phyloP scores from a whole-genome alignment of 1,139 yeast genomes.

The Pichia sp. region DNA sequence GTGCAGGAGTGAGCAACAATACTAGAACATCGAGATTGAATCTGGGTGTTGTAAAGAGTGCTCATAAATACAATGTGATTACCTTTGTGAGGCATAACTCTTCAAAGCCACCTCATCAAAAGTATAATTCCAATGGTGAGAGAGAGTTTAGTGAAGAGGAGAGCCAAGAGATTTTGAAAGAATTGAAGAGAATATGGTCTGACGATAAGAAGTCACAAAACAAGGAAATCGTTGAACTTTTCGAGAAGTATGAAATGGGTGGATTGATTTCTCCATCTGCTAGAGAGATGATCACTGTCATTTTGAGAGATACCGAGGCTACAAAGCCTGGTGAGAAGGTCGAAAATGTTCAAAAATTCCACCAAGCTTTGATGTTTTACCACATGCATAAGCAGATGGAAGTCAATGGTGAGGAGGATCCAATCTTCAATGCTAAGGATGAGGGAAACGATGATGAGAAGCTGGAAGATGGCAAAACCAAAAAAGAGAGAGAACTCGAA shows the following conservation, averaged over 20 bases:
- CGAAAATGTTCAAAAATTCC: conserved; percentile 26
- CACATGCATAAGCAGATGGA: conserved; percentile 23
- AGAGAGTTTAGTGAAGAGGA: conserved; percentile 24
- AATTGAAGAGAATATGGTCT: conserved; percentile 23
- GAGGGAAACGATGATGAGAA: conserved; percentile 3
- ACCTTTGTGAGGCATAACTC: conserved; percentile 14
- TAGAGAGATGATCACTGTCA: conserved; percentile 21
- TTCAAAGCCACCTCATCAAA: conserved; percentile 3
- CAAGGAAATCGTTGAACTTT: conserved; percentile 16
- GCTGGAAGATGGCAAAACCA: too few relatives aligned
- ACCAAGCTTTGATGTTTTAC: conserved; percentile 24
- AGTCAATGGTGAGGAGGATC: conserved; percentile 13
- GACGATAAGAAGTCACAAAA: conserved; percentile 18
- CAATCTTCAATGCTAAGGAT: conserved; percentile 12
- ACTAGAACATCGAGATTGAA: too few relatives aligned
- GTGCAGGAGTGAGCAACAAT: too few relatives aligned
- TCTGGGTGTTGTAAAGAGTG: too few relatives aligned
- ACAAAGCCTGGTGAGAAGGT: conserved; percentile 24
- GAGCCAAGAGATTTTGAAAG: conserved; percentile 17
- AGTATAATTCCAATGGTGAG: conserved; percentile 18
- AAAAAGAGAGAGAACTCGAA: conserved; percentile 2
- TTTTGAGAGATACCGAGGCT: conserved; percentile 21
- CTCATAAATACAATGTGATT: too few relatives aligned
- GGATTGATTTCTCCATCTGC: conserved; percentile 26
- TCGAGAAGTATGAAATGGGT: conserved; percentile 25